Percentiles rank a stretch among this genome's conserved stretches.
phyloP scores from a whole-genome alignment of 805 yeast species.

The Candida tammaniensis region DNA sequence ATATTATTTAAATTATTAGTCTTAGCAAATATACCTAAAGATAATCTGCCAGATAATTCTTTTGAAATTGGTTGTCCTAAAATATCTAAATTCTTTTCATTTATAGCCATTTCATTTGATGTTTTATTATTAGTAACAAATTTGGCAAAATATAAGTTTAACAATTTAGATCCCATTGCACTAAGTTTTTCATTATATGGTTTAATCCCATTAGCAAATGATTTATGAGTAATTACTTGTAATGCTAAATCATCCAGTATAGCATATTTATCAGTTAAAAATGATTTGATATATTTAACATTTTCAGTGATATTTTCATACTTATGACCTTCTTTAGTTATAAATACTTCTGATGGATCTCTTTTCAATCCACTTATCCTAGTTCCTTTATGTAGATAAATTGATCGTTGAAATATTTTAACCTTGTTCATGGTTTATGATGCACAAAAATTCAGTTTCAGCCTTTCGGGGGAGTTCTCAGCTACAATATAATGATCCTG shows the following conservation, averaged over 20 bases:
- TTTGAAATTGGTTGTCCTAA: slow-evolving; percentile 58
- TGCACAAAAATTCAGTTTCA: no score
- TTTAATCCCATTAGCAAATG: slow-evolving; percentile 86
- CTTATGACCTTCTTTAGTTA: slow-evolving; percentile 30
- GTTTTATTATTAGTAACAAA: slow-evolving; percentile 26
- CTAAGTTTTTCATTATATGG: slow-evolving; percentile 88
- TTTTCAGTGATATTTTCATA: slow-evolving; percentile 55
- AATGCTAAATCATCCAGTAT: slow-evolving; percentile 62
- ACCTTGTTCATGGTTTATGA: no score
- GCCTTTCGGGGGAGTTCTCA: no score
- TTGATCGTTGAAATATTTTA: slow-evolving; percentile 18
- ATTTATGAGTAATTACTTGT: slow-evolving; percentile 89
- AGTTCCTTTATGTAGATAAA: slow-evolving; percentile 46
- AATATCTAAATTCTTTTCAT: slow-evolving; percentile 52
- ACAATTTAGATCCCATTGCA: slow-evolving; percentile 63
- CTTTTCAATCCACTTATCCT: slow-evolving; percentile 71
- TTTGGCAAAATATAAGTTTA: slow-evolving; percentile 50
- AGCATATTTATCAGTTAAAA: slow-evolving; percentile 45
- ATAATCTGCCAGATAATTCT: slow-evolving; percentile 47
- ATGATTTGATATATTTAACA: slow-evolving; percentile 45
- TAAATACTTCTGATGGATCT: slow-evolving; percentile 56
- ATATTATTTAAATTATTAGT: slow-evolving; percentile 45
- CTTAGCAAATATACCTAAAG: slow-evolving; percentile 53
- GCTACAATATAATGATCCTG: no score
- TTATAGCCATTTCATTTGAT: slow-evolving; percentile 35